Base-by-base conservation (phyloP, 257 asterid species). In the Paulownia fortunei region DNA sequence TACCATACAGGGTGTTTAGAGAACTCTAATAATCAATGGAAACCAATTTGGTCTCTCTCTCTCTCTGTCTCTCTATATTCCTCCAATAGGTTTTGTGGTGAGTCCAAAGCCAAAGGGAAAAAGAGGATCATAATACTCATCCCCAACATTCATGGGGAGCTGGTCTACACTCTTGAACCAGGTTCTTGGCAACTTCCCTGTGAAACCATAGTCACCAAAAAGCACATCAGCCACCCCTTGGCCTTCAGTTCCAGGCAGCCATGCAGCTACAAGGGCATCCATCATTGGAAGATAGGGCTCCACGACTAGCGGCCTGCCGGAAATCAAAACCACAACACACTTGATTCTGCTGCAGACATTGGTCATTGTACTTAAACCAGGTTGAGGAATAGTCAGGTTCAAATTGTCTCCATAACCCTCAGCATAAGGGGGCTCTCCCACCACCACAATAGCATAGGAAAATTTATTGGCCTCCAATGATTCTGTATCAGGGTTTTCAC, bases 241-340 rank as follows among this genome's bases (percentile, higher is more conserved):
- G 9, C 92, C 94, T 75, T 89, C 92, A 2, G 74, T 44, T 0
- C 94, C 92, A 0, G 92, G 94, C 12, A 88, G 59, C 94, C 94
- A 88, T 0, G 91, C 94, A 0, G 91, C 94, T 11, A 89, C 88
- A 7, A 89, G 60, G 0, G 91, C 86, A 42, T 88, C 91, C 19
- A 89, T 81, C 1, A 26, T 23, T 0, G 79, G 9, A 58, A 89
- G 68, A 34, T 88, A 74, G 0, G 92, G 89, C 73, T 88, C 80
- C 0, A 89, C 42, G 6, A 86, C 89, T 2, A 89, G 52, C 2
- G 92, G 94, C 5, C 94, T 49, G 4, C 94, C 91, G 0, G 91
- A 86, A 1, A 89, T 68, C 19, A 89, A 8, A 8, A 89, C 84
- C 11, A 88, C 92, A 1, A 81, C 91, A 42, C 94, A 89, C 77